phyloP scores from a whole-genome alignment of 2,329 filamentous ascomycete genomes.

The Pseudogymnoascus verrucosus region DNA sequence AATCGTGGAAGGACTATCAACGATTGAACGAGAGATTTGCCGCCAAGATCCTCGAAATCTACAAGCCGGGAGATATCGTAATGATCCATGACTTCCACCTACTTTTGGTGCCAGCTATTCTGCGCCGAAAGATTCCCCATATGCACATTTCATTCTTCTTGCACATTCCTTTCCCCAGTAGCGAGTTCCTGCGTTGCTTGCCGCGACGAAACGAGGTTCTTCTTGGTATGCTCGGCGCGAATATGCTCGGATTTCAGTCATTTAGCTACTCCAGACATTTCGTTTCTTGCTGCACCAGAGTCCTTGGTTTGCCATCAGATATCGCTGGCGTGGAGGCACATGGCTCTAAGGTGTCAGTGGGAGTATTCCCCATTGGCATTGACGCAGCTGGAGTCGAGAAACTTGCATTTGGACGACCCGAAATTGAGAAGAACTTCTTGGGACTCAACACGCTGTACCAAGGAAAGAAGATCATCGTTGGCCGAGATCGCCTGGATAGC shows the following conservation, averaged over 20 bases:
- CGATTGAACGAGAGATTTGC: slow-evolving; percentile 90
- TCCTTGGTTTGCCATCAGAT: slow-evolving; percentile 84
- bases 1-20: slow-evolving; percentile 88
- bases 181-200: slow-evolving; percentile 86
- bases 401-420: slow-evolving; percentile 62
- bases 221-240: slow-evolving; percentile 81
- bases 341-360: slow-evolving; percentile 80
- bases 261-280: slow-evolving; percentile 95
- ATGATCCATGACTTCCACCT: slow-evolving; percentile 94
- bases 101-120: slow-evolving; percentile 77
- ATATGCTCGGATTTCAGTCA: slow-evolving; percentile 91
- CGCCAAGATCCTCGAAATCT: slow-evolving; percentile 77
- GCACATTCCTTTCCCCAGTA: slow-evolving; percentile 90
- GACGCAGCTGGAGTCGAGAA: slow-evolving; percentile 73
- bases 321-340: slow-evolving; percentile 80
- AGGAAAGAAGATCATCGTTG: slow-evolving; percentile 93
- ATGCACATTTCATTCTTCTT: slow-evolving; percentile 94
- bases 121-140: slow-evolving; percentile 77
- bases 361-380: slow-evolving; percentile 91
- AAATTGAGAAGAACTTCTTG: slow-evolving; percentile 63
- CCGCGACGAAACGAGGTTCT: slow-evolving; percentile 83
- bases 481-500: slow-evolving; percentile 86
- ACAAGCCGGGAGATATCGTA: slow-evolving; percentile 87
- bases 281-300: slow-evolving; percentile 83
- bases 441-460: slow-evolving; percentile 69